Evolutionary conservation across 371 early-diverging fungal genomes (phyloP).

Genomic region (Mucor piriformis): DNA sequence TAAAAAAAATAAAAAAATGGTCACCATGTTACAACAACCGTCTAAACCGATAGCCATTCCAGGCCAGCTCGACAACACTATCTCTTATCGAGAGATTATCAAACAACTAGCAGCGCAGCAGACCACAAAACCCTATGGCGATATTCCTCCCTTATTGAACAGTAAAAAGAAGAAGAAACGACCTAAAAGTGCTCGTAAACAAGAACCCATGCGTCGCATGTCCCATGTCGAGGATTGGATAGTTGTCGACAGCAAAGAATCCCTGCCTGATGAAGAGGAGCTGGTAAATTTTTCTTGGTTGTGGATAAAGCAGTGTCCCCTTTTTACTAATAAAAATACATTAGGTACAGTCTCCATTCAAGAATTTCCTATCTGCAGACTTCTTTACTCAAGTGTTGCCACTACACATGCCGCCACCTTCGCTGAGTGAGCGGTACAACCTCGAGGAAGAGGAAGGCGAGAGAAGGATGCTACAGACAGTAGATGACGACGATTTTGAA

Average conservation of each 20-base stretch:
- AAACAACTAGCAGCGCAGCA: slow-evolving; percentile 48
- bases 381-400: slow-evolving; percentile 53
- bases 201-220: slow-evolving; percentile 40
- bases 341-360: slow-evolving; percentile 36
- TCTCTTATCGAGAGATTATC: slow-evolving; percentile 57
- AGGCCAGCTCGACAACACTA: slow-evolving; percentile 25
- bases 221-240: slow-evolving; percentile 59
- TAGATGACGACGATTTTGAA: slow-evolving; percentile 27
- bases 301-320: neutral
- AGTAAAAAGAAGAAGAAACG: slow-evolving; percentile 29
- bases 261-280: slow-evolving; percentile 55
- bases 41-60: slow-evolving; percentile 38
- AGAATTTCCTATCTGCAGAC: slow-evolving; percentile 47
- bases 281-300: neutral
- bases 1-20: slow-evolving; percentile 13
- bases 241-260: slow-evolving; percentile 53
- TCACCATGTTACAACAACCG: slow-evolving; percentile 28
- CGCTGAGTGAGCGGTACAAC: slow-evolving; percentile 37
- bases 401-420: slow-evolving; percentile 55
- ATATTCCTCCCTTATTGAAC: slow-evolving; percentile 52
- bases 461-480: slow-evolving; percentile 15
- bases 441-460: slow-evolving; percentile 12
- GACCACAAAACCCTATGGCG: slow-evolving; percentile 59
- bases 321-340: neutral
- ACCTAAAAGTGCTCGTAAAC: neutral